Base-by-base conservation (phyloP, 2,329 filamentous ascomycete species). In the Fusarium odoratissimum region DNA sequence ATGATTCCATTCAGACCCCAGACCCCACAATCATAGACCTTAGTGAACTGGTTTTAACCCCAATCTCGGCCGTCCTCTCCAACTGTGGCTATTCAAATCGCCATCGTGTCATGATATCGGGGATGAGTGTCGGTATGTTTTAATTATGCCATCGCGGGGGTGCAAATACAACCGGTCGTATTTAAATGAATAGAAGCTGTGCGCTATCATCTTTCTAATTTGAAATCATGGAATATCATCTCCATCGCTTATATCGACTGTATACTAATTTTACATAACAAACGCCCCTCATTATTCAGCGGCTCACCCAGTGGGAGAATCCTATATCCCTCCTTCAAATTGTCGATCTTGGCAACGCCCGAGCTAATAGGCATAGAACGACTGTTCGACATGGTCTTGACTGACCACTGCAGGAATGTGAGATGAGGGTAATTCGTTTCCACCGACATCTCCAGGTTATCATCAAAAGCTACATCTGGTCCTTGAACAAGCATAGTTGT, bases 221-320 rank as follows among this genome's bases (percentile, higher is more conserved):
- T 9, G 8, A 52, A n/a, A 37, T 52, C 23, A 40, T 40, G 25
- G 38, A 19, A n/a, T 4, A 52, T 40, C 23, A 3, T 54, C 19
- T 12, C 1, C 9, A 30, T 30, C 23, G 19, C 33, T 54, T 40
- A 54, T 1, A 16, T 54, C 19, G 35, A 17, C 19, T 40, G 8
- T 25, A 40, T 16, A 25, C 31, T 59, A 33, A 51, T 59, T n/a
- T 56, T 73, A 42, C 69, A 72, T 4, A 73, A 6, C 10, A 72
- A 21, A 14, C 55, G 28, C 2, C 64, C 55, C 6, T 58, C 16
- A 0, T 30, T 33, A 6, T 19, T 46, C 1, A 49, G 49, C 1
- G 8, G 3, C 0, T 13, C 6, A 3, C 61, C 37, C 9, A 73
- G 13, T 0, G 55, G 60, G 8, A 72, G 21, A 0, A 62, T 5